Percentiles rank a stretch among this genome's conserved stretches.
These are phyloP conservation scores for Apophysomyces ossiformis DNA, from an alignment of 371 early-diverging fungal genomes.

Conservation along the genomic window DNA sequence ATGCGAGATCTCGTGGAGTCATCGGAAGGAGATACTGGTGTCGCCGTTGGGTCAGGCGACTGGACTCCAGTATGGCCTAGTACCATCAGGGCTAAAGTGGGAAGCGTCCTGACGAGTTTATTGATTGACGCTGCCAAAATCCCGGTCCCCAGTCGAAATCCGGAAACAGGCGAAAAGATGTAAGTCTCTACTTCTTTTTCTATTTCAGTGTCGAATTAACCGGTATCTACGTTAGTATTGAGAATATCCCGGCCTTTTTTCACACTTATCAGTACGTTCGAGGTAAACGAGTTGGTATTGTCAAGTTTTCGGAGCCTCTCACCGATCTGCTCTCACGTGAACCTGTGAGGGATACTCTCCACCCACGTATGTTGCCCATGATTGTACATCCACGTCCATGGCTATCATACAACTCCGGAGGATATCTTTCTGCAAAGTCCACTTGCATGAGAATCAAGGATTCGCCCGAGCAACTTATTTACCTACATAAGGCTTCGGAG, in stretches of 20 bases:
- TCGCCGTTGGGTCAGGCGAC: slow-evolving; percentile 27
- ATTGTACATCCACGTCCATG: slow-evolving; percentile 93
- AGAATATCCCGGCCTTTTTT: slow-evolving; percentile 82
- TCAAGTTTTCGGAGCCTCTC: slow-evolving; percentile 72
- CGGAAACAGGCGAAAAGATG: slow-evolving; percentile 59
- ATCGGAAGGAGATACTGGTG: slow-evolving; percentile 37
- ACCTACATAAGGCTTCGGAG: slow-evolving; percentile 83
- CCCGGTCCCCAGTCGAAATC: slow-evolving; percentile 61
- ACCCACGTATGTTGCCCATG: slow-evolving; percentile 93
- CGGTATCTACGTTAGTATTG: slow-evolving; percentile 27
- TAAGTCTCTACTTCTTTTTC: slow-evolving; percentile 20
- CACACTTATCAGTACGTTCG: slow-evolving; percentile 70
- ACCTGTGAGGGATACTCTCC: slow-evolving; percentile 65
- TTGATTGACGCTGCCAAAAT: slow-evolving; percentile 79
- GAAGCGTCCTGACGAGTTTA: slow-evolving; percentile 71
- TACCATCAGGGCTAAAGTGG: slow-evolving; percentile 66
- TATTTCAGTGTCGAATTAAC: not conserved
- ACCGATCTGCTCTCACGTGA: slow-evolving; percentile 72
- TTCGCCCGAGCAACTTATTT: slow-evolving; percentile 76
- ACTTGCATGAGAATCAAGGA: slow-evolving; percentile 81
- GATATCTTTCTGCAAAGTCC: slow-evolving; percentile 80
- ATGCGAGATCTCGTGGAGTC: slow-evolving; percentile 20
- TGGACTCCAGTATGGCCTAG: slow-evolving; percentile 76
- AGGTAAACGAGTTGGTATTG: slow-evolving; percentile 77
- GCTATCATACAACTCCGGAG: slow-evolving; percentile 89